phyloP scores from a whole-genome alignment of 1,284 basidiomycete genomes.

The Ustilago curta region DNA sequence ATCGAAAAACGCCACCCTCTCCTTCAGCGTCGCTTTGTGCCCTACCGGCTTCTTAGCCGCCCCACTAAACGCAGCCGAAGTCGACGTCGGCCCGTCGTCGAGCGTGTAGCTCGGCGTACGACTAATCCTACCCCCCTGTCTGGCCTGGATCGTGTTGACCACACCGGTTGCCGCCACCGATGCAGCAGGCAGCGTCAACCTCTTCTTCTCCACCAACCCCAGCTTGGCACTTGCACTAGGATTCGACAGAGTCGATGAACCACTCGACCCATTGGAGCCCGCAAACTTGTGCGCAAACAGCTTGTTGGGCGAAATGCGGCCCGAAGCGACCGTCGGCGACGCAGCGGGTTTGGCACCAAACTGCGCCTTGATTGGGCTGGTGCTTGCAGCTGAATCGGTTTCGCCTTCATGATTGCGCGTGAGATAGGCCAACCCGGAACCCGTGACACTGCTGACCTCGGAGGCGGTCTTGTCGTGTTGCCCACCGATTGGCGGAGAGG shows the following conservation, averaged over 20 bases:
- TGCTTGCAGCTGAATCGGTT: not conserved
- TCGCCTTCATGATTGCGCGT: not conserved
- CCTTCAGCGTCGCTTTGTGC: conserved; percentile 38
- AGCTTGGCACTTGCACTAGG: conserved; percentile 19
- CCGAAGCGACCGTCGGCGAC: conserved; percentile 1
- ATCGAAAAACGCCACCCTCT: conserved; percentile 61
- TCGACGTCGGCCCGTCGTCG: conserved; percentile 8
- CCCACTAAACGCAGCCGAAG: conserved; percentile 29
- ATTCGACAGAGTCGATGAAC: conserved; percentile 3
- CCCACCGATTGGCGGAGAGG: not conserved
- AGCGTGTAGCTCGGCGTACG: conserved; percentile 24
- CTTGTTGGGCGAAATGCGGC: conserved; percentile 46
- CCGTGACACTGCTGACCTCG: conserved; percentile 5
- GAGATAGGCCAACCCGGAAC: not conserved
- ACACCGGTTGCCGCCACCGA: not conserved
- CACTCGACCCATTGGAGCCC: conserved; percentile 1
- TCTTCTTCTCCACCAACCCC: conserved; percentile 47
- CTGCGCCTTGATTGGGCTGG: conserved; percentile 17
- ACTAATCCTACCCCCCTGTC: conserved; percentile 18
- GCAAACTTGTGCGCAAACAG: conserved; percentile 43
- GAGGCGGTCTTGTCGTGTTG: not conserved
- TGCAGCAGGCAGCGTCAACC: conserved; percentile 37
- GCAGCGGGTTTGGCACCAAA: conserved; percentile 4
- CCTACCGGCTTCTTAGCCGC: conserved; percentile 35
- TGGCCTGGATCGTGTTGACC: conserved; percentile 14